Percentiles rank a stretch among this genome's conserved stretches.
phyloP scores from a whole-genome alignment of 2,329 filamentous ascomycete species.

The Elsinoe ampelina region DNA sequence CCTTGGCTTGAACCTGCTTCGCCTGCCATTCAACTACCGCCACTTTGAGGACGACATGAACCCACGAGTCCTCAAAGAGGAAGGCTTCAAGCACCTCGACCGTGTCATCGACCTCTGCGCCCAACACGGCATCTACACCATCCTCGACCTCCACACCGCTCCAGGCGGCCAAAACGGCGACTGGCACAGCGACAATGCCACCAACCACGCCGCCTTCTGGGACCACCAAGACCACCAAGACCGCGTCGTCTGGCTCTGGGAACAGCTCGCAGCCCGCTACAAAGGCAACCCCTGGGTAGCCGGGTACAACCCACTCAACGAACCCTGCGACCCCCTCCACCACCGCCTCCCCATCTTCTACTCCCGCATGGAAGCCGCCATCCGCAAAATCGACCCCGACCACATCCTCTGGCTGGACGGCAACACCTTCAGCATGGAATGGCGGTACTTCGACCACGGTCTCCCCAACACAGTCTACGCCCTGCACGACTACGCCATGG shows the following conservation, averaged over 20 bases:
- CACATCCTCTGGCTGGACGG: slow-evolving; percentile 38
- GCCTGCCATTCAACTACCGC: slow-evolving; percentile 53
- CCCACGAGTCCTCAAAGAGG: slow-evolving; percentile 38
- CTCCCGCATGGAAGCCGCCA: slow-evolving; percentile 37
- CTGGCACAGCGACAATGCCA: slow-evolving; percentile 43
- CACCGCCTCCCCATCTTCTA: slow-evolving; percentile 39
- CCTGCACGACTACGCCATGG: slow-evolving; percentile 45
- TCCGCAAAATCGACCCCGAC: slow-evolving; percentile 38
- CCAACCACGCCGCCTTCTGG: slow-evolving; percentile 41
- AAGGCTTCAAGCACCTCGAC: slow-evolving; percentile 43
- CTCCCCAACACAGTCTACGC: slow-evolving; percentile 41
- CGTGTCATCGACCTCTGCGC: slow-evolving; percentile 41
- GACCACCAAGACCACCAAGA: slow-evolving; percentile 44
- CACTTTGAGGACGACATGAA: slow-evolving; percentile 46
- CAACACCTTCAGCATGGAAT: slow-evolving; percentile 33
- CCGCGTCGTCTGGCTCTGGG: slow-evolving; percentile 42
- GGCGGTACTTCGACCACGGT: slow-evolving; percentile 32
- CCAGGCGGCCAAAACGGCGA: slow-evolving; percentile 44
- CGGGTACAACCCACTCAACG: slow-evolving; percentile 46
- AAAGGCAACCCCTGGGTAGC: slow-evolving; percentile 40
- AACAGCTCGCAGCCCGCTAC: slow-evolving; percentile 38
- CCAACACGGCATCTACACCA: slow-evolving; percentile 41
- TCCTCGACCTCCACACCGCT: slow-evolving; percentile 42
- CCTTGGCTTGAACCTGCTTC: slow-evolving; percentile 48
- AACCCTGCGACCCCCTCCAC: slow-evolving; percentile 42